Base-by-base conservation (phyloP, 148 eudicot genomes). In the Rhododendron ferrugineum region DNA sequence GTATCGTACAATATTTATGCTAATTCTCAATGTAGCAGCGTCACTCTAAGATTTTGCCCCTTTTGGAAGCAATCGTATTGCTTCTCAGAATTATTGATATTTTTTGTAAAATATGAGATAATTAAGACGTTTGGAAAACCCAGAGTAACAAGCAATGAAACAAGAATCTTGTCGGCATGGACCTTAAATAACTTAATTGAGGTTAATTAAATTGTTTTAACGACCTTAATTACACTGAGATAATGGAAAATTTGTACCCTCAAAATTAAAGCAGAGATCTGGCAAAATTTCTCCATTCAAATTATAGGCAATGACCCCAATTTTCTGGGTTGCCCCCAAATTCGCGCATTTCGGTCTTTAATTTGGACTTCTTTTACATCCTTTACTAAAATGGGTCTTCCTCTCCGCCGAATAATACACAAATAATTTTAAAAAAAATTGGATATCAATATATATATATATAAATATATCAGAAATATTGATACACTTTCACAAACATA, bases 141-240 rank as follows among this genome's bases (percentile, higher is more conserved):
- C 37, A 30, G 75, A 14, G 37, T 5, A 70, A 30, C 75, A 70
- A 32, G 75, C 75, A 70, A 30, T 70, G 75, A 70, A 32, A 32
- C 75, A 70, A 30, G 75, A 70, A 70, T 70, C 40, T 30, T 70
- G 75, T 70, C 40, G 75, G 37, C 75, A 70, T 70, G 75, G 75
- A 14, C 75, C 75, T 70, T 70, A 3, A 66, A 3, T 2, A 64
- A 64, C 68, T 64, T 64, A 30, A 28, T 70, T 32, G 75, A 13
- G 4, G 37, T 32, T 30, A 70, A 30, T 13, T 70, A 14, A 32
- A 30, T 40, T 4, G 75, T 70, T 30, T 14, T 30, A 30, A 70
- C 18, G 75, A 28, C 75, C 32, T 30, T 70, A 34, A 34, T 32
- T 32, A 30, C 1, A 32, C 75, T 30, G 40, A 70, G 34, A 70